Conservation (phyloP, 495 filamentous ascomycete genomes). For the Penicillium desertorum region DNA sequence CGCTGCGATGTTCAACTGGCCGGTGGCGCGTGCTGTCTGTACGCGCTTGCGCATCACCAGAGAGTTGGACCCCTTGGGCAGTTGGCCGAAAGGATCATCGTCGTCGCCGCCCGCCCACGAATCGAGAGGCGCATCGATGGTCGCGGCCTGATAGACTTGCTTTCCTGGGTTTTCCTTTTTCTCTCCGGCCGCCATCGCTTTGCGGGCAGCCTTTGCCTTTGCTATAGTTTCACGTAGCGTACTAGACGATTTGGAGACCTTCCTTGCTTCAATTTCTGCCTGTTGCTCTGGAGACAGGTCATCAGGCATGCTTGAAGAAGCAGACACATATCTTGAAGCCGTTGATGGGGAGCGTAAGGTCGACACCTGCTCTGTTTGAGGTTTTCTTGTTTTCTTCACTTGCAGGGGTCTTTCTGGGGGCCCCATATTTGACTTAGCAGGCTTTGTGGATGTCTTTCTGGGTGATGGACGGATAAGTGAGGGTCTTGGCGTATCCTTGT, state of each 20-base stretch:
- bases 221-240: slow-evolving; percentile 88
- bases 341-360: slow-evolving; percentile 34
- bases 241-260: slow-evolving; percentile 67
- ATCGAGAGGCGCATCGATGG: slow-evolving; percentile 33
- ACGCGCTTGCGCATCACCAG: slow-evolving; percentile 71
- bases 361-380: slow-evolving; percentile 29
- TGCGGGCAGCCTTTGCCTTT: slow-evolving; percentile 84
- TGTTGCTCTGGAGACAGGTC: slow-evolving; percentile 33
- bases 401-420: slow-evolving; percentile 50
- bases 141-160: slow-evolving; percentile 18
- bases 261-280: slow-evolving; percentile 38
- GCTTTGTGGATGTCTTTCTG: slow-evolving; percentile 54
- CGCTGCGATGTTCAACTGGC: slow-evolving; percentile 84
- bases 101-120: slow-evolving; percentile 46
- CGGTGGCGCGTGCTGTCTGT: slow-evolving; percentile 71
- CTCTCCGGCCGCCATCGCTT: slow-evolving; percentile 51
- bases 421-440: slow-evolving; percentile 43
- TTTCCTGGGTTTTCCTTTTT: slow-evolving; percentile 13
- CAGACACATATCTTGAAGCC: slow-evolving; percentile 35
- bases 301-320: slow-evolving; percentile 34
- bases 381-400: slow-evolving; percentile 47
- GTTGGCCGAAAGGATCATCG: slow-evolving; percentile 69
- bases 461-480: slow-evolving; percentile 57
- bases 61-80: slow-evolving; percentile 59
- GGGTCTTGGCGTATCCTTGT: slow-evolving; percentile 49